Evolutionary conservation across 768 basidiomycete species (phyloP).

Genomic region (Agaricus sinodeliciosus): DNA sequence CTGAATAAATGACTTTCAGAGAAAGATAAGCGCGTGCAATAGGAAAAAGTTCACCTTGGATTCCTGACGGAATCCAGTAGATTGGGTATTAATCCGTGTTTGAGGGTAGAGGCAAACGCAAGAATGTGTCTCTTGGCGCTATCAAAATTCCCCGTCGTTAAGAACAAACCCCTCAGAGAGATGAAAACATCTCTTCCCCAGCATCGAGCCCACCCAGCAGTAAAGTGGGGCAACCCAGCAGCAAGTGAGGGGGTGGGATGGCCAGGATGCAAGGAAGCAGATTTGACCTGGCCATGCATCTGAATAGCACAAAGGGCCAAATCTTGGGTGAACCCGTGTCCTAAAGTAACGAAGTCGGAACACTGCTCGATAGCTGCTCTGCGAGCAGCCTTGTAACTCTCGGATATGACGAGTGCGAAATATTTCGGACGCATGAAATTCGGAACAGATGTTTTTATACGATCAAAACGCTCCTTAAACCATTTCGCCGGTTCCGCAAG

Average conservation of each 20-base stretch:
- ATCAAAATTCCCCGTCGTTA: constrained; percentile 85
- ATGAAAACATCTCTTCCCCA: constrained; percentile 98
- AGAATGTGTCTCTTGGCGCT: constrained; percentile 88
- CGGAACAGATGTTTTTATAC: constrained; percentile 66
- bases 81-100: constrained; percentile 96
- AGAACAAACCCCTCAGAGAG: constrained; percentile 86
- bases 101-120: constrained; percentile 87
- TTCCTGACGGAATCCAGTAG: constrained; percentile 82
- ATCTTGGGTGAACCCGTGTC: constrained; percentile 86
- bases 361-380: constrained; percentile 78
- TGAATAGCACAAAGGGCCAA: constrained; percentile 81
- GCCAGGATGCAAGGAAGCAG: constrained; percentile 80
- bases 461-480: constrained; percentile 85
- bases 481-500: constrained; percentile 70
- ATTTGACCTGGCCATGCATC: constrained; percentile 87
- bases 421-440: constrained; percentile 93
- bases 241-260: constrained; percentile 76
- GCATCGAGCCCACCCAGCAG: constrained; percentile 88
- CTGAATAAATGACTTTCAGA: constrained; percentile 26
- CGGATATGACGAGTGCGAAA: constrained; percentile 86
- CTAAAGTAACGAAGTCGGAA: constrained; percentile 79
- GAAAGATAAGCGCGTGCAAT: not conserved
- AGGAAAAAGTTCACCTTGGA: constrained; percentile 51
- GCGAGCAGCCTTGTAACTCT: constrained; percentile 90
- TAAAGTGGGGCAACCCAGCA: constrained; percentile 93